phyloP scores from a whole-genome alignment of 495 filamentous ascomycete species.

The Aspergillus campestris region DNA sequence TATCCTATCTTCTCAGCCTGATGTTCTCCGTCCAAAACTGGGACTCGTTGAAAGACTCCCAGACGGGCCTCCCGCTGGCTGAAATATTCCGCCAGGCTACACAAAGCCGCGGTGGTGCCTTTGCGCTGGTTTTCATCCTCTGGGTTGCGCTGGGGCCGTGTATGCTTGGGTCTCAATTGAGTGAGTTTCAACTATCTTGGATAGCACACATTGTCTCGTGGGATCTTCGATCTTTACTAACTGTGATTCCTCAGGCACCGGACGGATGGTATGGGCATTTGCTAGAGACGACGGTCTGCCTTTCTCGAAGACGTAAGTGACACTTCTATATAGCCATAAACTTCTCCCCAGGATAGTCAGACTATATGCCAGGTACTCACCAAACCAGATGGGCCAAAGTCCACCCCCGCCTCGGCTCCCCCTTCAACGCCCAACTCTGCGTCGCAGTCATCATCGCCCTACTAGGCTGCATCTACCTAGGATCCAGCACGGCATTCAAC shows the following conservation, averaged over 20 bases:
- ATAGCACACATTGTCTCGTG: too few relatives aligned
- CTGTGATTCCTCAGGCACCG: constrained; percentile 46
- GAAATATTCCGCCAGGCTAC: constrained; percentile 69
- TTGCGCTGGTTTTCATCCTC: constrained; percentile 50
- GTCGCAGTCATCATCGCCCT: constrained; percentile 47
- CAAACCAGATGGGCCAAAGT: constrained; percentile 20
- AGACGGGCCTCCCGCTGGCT: constrained; percentile 58
- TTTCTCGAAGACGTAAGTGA: constrained; percentile 20
- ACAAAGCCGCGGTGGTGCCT: constrained; percentile 48
- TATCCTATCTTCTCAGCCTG: constrained; percentile 35
- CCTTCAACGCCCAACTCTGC: constrained; percentile 57
- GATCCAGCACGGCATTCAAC: constrained; percentile 59
- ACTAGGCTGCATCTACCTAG: constrained; percentile 62
- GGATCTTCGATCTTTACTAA: too few relatives aligned
- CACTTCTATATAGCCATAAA: not conserved
- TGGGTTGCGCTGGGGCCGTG: constrained; percentile 41
- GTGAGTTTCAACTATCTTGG: too few relatives aligned
- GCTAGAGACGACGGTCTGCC: constrained; percentile 53
- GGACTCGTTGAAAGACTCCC: constrained; percentile 19
- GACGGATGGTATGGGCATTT: constrained; percentile 64
- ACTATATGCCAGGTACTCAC: too few relatives aligned
- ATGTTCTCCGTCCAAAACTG: constrained; percentile 42
- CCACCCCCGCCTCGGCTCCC: constrained; percentile 14
- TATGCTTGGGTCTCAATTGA: constrained; percentile 46
- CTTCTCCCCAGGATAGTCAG: not conserved